A percentile compares a stretch with the other conserved stretches of the same genome.
Evolutionary conservation across 2,329 filamentous ascomycete species (phyloP).

Genomic region (Colletotrichum eleusines): DNA sequence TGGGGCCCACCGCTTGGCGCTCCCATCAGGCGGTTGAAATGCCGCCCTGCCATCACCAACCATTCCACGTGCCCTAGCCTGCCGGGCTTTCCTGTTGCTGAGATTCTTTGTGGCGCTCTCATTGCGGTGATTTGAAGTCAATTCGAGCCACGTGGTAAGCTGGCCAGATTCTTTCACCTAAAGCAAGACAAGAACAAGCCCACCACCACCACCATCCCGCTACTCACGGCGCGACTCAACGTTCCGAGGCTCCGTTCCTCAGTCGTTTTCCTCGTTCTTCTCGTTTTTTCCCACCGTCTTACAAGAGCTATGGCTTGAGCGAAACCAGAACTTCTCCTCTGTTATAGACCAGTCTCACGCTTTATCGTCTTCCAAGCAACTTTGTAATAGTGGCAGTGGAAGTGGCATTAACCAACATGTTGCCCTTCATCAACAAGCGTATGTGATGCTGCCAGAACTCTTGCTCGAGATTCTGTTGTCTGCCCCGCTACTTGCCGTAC

Average conservation of each 20-base stretch:
- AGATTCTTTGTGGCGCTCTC: background rate
- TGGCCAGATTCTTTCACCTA: background rate
- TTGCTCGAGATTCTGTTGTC: background rate
- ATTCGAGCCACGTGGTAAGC: background rate
- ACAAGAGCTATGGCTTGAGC: conserved; percentile 5
- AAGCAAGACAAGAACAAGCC: background rate
- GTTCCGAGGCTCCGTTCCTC: conserved; percentile 7
- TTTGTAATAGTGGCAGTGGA: background rate
- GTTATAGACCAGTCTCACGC: conserved; percentile 1
- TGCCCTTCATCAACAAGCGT: conserved; percentile 49
- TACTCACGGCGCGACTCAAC: background rate
- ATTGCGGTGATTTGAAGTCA: background rate
- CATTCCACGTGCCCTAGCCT: background rate
- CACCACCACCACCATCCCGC: background rate
- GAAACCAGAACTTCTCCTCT: background rate
- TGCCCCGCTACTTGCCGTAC: background rate
- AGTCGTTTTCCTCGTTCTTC: background rate
- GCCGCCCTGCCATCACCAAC: conserved; percentile 9
- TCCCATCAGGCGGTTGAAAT: background rate
- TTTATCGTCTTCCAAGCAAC: background rate
- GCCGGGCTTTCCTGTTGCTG: background rate
- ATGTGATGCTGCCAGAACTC: conserved; percentile 6
- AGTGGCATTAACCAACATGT: conserved; percentile 42
- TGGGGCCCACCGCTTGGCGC: background rate
- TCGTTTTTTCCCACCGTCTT: background rate